Conservation (phyloP, 2,329 filamentous ascomycete genomes). For the Colletotrichum brevisporum region DNA sequence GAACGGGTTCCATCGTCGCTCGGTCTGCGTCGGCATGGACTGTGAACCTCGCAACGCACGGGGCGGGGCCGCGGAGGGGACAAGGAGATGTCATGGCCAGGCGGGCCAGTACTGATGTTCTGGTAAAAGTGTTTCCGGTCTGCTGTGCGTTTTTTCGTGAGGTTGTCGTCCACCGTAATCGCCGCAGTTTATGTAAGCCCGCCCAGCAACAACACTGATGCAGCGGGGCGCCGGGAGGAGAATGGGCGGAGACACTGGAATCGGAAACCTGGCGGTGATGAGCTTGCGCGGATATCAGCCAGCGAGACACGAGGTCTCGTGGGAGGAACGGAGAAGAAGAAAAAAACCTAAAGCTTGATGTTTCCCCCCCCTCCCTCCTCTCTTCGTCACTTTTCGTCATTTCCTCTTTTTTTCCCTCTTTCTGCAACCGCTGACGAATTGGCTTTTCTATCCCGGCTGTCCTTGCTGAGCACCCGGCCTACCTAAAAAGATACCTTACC, state of each 20-base stretch:
- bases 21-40: too few relatives aligned
- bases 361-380: not conserved
- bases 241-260: too few relatives aligned
- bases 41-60: not conserved
- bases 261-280: too few relatives aligned
- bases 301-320: too few relatives aligned
- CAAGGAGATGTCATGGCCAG: slow-evolving; percentile 13
- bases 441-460: not conserved
- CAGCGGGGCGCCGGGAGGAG: too few relatives aligned
- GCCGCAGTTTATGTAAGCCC: too few relatives aligned
- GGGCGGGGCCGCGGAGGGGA: slow-evolving; percentile 23
- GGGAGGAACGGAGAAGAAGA: too few relatives aligned
- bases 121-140: not conserved
- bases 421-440: not conserved
- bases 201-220: too few relatives aligned
- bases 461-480: slow-evolving; percentile 2
- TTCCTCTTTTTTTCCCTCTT: not conserved
- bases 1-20: not conserved
- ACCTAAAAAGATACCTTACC: not conserved
- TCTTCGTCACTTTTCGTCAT: not conserved
- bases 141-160: not conserved
- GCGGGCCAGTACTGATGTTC: not conserved
- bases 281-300: too few relatives aligned
- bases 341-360: not conserved
- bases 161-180: too few relatives aligned